Evolutionary conservation across 1,284 basidiomycete genomes (phyloP).

Genomic region (Irpex sp.): DNA sequence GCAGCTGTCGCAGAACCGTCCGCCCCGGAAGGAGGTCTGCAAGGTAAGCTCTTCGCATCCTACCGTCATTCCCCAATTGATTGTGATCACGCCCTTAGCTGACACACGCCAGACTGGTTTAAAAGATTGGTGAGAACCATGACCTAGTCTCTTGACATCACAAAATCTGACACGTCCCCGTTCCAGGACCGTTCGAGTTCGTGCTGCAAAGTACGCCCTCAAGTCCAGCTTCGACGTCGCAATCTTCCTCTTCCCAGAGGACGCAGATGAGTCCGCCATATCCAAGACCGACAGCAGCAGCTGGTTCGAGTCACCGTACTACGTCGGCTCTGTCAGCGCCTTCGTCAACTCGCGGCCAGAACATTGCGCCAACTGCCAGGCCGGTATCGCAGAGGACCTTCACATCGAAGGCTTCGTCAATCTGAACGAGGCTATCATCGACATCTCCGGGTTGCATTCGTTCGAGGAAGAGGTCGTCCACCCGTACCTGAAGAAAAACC

Average conservation of each 20-base stretch:
- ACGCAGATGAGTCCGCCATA: constrained; percentile 20
- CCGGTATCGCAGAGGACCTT: constrained; percentile 25
- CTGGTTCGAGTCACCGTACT: constrained; percentile 32
- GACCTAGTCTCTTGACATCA: background rate
- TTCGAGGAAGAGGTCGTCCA: constrained; percentile 33
- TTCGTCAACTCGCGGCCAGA: constrained; percentile 37
- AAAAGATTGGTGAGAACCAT: background rate
- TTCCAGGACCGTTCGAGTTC: constrained; percentile 33
- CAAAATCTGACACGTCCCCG: background rate
- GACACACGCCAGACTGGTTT: background rate
- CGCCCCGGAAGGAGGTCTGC: no score
- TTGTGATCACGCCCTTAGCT: background rate
- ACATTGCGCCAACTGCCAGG: constrained; percentile 38
- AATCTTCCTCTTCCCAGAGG: constrained; percentile 39
- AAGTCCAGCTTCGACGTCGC: constrained; percentile 37
- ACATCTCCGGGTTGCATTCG: constrained; percentile 24
- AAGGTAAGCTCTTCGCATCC: no score
- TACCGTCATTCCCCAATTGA: background rate
- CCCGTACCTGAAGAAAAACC: constrained; percentile 33
- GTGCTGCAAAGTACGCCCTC: constrained; percentile 39
- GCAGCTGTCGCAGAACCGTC: no score
- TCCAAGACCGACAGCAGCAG: background rate
- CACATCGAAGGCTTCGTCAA: constrained; percentile 55
- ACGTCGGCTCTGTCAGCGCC: constrained; percentile 36
- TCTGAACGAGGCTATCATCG: constrained; percentile 34